These are phyloP conservation scores for Plantago lanceolata DNA, from an alignment of 305 asterid genomes.

Conservation along the genomic window DNA sequence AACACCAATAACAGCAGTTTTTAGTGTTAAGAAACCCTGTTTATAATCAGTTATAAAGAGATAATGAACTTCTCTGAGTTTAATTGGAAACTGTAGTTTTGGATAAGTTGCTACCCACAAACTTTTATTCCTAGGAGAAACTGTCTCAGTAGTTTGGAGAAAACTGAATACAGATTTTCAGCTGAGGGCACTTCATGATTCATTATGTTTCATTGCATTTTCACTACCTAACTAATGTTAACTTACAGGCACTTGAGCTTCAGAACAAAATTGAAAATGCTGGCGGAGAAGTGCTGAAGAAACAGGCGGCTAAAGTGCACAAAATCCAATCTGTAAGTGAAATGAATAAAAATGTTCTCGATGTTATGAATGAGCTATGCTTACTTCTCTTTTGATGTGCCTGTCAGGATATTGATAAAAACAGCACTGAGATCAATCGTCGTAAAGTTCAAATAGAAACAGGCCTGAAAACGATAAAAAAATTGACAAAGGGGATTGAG, in stretches of 20 bases:
- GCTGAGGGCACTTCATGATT: neutral
- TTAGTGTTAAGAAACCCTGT: too few species aligned
- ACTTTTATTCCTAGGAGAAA: too few species aligned
- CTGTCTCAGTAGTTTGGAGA: too few species aligned
- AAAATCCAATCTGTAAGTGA: slow-evolving; percentile 79
- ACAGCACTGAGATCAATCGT: slow-evolving; percentile 77
- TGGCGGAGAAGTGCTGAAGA: slow-evolving; percentile 80
- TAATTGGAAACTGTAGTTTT: too few species aligned
- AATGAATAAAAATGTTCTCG: neutral
- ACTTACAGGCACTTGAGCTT: slow-evolving; percentile 64
- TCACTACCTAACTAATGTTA: neutral
- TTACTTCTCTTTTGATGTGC: slow-evolving; percentile 14
- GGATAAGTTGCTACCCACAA: too few species aligned
- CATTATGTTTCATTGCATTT: neutral
- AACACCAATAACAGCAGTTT: neutral
- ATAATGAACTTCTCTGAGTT: too few species aligned
- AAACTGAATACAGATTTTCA: too few species aligned
- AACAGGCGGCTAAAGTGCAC: slow-evolving; percentile 60
- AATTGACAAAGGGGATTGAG: slow-evolving; percentile 70
- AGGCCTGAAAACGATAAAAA: slow-evolving; percentile 65
- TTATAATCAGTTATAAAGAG: too few species aligned
- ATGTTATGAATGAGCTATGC: slow-evolving; percentile 9
- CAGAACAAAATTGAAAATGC: slow-evolving; percentile 92
- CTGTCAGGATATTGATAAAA: slow-evolving; percentile 73
- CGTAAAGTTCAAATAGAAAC: slow-evolving; percentile 80